phyloP scores from a whole-genome alignment of 192 early-diverging fungal genomes.

The Entomortierella lignicola region DNA sequence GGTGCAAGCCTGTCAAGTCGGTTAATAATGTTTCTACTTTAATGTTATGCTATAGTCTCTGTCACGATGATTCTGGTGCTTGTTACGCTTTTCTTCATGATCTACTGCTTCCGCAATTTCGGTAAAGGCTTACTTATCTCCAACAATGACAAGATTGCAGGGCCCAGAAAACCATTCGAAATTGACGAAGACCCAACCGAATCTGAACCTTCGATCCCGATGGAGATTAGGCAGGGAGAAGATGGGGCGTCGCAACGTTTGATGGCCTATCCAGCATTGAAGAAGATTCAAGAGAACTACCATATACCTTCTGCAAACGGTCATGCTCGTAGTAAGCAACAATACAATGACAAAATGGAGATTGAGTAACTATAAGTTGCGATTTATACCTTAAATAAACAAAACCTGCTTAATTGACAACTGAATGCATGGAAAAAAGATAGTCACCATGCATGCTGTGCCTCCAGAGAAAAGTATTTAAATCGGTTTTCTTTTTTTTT shows the following conservation, averaged over 20 bases:
- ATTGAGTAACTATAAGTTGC: too few relatives aligned
- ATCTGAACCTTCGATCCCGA: constrained; percentile 26
- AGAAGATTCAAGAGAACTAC: constrained; percentile 45
- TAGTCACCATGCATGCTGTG: too few relatives aligned
- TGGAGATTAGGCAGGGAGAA: constrained; percentile 21
- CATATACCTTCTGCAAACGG: constrained; percentile 11
- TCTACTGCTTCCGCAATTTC: constrained; percentile 54
- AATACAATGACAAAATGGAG: constrained; percentile 47
- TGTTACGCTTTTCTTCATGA: constrained; percentile 39
- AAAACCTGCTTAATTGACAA: too few relatives aligned
- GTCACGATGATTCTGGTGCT: constrained; percentile 45
- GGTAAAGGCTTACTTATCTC: constrained; percentile 46
- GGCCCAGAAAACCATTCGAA: constrained; percentile 28
- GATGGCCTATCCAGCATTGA: constrained; percentile 50
- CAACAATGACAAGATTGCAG: constrained; percentile 9
- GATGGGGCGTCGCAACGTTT: constrained; percentile 31
- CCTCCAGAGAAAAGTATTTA: too few relatives aligned
- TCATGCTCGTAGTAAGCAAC: not conserved
- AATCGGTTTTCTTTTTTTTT: too few relatives aligned
- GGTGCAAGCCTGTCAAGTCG: too few relatives aligned
- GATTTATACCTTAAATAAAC: too few relatives aligned
- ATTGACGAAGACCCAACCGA: constrained; percentile 45
- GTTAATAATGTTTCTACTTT: too few relatives aligned
- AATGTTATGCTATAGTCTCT: constrained; percentile 10
- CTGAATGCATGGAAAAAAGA: too few relatives aligned